phyloP scores from a whole-genome alignment of 2,329 filamentous ascomycete genomes.

The Drechslera avenae region DNA sequence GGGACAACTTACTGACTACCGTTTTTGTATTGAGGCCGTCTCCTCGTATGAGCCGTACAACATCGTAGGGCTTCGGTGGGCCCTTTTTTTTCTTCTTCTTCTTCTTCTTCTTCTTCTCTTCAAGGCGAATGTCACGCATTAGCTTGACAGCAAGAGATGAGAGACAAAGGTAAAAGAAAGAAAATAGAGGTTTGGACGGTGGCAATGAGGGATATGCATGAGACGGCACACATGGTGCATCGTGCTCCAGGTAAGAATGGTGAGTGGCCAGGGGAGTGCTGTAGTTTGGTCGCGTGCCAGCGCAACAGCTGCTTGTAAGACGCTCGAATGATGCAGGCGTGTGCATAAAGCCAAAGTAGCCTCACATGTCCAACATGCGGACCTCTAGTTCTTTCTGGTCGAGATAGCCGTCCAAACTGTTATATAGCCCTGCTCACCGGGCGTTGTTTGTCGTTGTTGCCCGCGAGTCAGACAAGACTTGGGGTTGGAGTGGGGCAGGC shows the following conservation, averaged over 20 bases:
- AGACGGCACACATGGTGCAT: conserved; percentile 35
- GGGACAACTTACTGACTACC: no score
- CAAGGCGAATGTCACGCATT: no score
- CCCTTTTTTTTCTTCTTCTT: no score
- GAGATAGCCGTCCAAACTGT: neutral
- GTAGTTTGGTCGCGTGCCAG: conserved; percentile 40
- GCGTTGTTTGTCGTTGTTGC: conserved; percentile 5
- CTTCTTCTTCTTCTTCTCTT: no score
- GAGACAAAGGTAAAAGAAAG: no score
- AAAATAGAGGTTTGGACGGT: no score
- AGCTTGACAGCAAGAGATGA: no score
- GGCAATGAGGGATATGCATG: no score
- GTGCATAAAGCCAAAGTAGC: conserved; percentile 12
- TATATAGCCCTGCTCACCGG: neutral
- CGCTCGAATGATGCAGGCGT: conserved; percentile 11
- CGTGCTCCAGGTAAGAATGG: conserved; percentile 33
- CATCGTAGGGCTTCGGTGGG: no score
- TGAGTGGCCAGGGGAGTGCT: conserved; percentile 31
- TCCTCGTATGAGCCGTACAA: no score
- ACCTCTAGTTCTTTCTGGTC: neutral
- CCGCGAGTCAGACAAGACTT: conserved; percentile 15
- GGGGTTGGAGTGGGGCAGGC: conserved; percentile 10
- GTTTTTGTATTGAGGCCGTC: no score
- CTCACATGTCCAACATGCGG: no score
- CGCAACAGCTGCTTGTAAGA: conserved; percentile 32